Evolutionary conservation across 306 rosid species (phyloP).

Genomic region (Begonia fuchsioides): DNA sequence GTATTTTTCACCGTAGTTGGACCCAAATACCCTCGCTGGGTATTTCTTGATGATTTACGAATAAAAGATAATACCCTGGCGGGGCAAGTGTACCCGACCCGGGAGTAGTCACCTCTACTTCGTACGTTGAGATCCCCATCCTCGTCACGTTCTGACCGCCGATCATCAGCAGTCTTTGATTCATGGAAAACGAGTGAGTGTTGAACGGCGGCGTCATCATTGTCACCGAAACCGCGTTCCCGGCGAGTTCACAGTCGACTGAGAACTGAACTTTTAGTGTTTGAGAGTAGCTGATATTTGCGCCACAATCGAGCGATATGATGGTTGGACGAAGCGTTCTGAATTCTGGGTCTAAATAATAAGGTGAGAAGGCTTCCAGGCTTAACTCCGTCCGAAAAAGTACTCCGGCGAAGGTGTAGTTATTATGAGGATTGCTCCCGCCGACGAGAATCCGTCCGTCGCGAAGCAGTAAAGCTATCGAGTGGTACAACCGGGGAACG

Average conservation of each 20-base stretch:
- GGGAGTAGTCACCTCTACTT: conserved; percentile 6
- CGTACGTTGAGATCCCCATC: conserved; percentile 13
- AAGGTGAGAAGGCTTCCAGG: conserved; percentile 28
- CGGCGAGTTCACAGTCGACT: neutral
- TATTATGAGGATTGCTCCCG: conserved; percentile 49
- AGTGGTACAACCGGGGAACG: conserved; percentile 44
- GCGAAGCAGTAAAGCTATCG: conserved; percentile 41
- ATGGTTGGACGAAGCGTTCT: conserved; percentile 15
- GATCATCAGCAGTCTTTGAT: conserved; percentile 35
- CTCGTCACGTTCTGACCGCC: conserved; percentile 9
- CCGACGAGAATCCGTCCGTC: conserved; percentile 58
- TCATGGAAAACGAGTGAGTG: conserved; percentile 70
- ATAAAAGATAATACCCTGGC: neutral
- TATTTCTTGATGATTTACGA: neutral
- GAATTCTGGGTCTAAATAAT: conserved; percentile 13
- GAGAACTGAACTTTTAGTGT: conserved; percentile 11
- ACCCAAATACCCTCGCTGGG: neutral
- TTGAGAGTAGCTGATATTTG: conserved; percentile 6
- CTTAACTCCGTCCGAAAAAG: conserved; percentile 28
- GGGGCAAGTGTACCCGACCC: neutral
- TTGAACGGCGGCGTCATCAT: conserved; percentile 42
- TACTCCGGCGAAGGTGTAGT: conserved; percentile 29
- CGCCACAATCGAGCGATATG: conserved; percentile 8
- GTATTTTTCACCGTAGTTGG: neutral
- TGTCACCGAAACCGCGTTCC: conserved; percentile 9